A percentile compares a stretch with the other conserved stretches of the same genome.
Conservation (phyloP, 148 eudicot genomes). For the Cornus florida region DNA sequence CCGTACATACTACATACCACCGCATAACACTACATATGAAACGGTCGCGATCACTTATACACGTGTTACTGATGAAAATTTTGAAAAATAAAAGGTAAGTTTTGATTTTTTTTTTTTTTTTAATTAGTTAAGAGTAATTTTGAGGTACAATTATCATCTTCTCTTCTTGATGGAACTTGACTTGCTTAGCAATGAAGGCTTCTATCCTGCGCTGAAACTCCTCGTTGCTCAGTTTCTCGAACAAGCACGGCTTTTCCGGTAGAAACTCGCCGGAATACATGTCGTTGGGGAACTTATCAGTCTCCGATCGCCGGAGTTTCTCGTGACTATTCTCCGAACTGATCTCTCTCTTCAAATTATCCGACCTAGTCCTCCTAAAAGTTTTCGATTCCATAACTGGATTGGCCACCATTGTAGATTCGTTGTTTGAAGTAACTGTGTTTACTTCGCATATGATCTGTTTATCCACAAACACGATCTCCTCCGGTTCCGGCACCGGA, state of each 20-base stretch:
- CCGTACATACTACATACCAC: too few species aligned
- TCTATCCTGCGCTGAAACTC: slow-evolving; percentile 76
- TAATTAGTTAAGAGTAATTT: background rate
- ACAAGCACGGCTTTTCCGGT: slow-evolving; percentile 19
- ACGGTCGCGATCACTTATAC: too few species aligned
- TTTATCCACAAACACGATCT: slow-evolving; percentile 59
- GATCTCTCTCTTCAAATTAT: slow-evolving; percentile 17
- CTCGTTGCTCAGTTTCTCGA: slow-evolving; percentile 58
- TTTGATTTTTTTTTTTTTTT: too few species aligned
- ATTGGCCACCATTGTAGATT: background rate
- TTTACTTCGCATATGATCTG: slow-evolving; percentile 50
- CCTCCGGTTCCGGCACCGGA: slow-evolving; percentile 12
- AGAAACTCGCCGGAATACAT: slow-evolving; percentile 15
- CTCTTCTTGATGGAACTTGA: slow-evolving; percentile 69
- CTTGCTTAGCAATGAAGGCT: slow-evolving; percentile 75
- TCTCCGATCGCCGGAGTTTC: slow-evolving; percentile 52
- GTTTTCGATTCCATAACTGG: background rate
- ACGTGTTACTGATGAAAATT: too few species aligned
- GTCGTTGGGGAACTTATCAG: slow-evolving; percentile 31
- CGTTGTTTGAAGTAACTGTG: background rate
- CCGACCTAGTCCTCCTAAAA: slow-evolving; percentile 41
- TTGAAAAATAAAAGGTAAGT: background rate
- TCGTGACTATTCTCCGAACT: slow-evolving; percentile 3
- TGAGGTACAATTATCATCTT: slow-evolving; percentile 51
- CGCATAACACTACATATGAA: too few species aligned